Percentiles rank a stretch among this genome's conserved stretches.
phyloP scores from a whole-genome alignment of 306 rosid genomes.

The Myrica gale region DNA sequence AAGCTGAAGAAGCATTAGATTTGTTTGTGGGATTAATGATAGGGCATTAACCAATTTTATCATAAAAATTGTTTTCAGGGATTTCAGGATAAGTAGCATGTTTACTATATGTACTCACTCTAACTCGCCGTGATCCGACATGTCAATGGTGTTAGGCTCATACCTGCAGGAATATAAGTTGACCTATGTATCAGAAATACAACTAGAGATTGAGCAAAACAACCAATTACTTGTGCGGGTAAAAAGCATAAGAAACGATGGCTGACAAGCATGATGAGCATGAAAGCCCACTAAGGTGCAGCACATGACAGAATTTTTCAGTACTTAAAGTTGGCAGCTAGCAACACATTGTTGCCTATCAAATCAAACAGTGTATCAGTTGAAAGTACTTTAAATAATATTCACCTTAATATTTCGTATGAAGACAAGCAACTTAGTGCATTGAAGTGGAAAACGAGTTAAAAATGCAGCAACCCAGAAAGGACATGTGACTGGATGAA shows the following conservation, averaged over 20 bases:
- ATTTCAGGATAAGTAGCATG: slow-evolving; percentile 5
- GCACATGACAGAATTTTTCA: not conserved
- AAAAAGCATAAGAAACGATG: not conserved
- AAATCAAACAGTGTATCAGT: not conserved
- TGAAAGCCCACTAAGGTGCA: not conserved
- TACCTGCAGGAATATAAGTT: slow-evolving; percentile 55
- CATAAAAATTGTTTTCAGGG: not conserved
- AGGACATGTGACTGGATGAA: not conserved
- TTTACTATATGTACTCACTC: slow-evolving; percentile 56
- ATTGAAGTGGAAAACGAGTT: not conserved
- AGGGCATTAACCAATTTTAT: slow-evolving; percentile 2
- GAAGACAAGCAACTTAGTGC: not conserved
- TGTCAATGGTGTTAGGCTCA: slow-evolving; percentile 97
- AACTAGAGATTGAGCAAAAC: not conserved
- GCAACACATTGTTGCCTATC: not conserved
- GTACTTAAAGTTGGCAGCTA: not conserved
- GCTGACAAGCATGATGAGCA: not conserved
- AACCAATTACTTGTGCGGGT: not conserved
- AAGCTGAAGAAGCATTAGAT: slow-evolving; percentile 25
- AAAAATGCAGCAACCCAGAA: not conserved
- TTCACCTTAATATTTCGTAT: not conserved
- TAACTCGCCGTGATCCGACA: slow-evolving; percentile 73
- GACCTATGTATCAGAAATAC: slow-evolving; percentile 14
- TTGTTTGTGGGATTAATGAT: slow-evolving; percentile 8
- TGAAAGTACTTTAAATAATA: not conserved